Conservation (phyloP, 179 eudicot species). For the Sideroxylon spinosum region DNA sequence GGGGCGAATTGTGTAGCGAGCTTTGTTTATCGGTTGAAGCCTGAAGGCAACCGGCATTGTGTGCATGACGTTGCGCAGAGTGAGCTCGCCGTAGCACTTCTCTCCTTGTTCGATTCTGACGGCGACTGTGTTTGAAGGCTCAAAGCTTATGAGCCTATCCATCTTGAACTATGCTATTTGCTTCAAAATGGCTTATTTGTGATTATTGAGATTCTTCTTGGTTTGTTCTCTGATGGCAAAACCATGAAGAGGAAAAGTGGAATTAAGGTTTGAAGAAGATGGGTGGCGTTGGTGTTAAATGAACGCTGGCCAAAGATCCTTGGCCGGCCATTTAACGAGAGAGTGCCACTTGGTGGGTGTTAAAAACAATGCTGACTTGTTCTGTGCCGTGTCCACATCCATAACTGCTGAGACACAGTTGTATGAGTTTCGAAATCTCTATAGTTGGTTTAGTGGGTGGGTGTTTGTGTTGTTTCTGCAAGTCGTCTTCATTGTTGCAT, state of each 20-base stretch:
- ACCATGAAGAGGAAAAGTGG: conserved; percentile 12
- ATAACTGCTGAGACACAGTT: background rate
- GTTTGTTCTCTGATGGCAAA: conserved; percentile 11
- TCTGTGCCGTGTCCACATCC: conserved; percentile 28
- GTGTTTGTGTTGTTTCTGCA: background rate
- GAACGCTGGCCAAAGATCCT: background rate
- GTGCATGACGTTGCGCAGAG: conserved; percentile 49
- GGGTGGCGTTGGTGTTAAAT: conserved; percentile 6
- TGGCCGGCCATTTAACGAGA: conserved; percentile 33
- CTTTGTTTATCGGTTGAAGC: conserved; percentile 34
- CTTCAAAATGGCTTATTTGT: background rate
- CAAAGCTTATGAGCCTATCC: conserved; percentile 50
- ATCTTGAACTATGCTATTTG: conserved; percentile 10
- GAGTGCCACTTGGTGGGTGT: conserved; percentile 34
- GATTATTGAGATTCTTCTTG: background rate
- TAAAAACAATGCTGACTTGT: conserved; percentile 39
- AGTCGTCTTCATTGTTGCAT: background rate
- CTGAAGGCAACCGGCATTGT: conserved; percentile 56
- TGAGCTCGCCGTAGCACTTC: conserved; percentile 37
- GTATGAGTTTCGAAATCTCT: background rate
- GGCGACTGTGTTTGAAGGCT: conserved; percentile 41
- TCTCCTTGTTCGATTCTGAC: conserved; percentile 37
- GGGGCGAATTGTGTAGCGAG: conserved; percentile 34
- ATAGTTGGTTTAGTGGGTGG: background rate
- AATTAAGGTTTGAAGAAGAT: background rate